phyloP scores from a whole-genome alignment of 176 grass and related monocot genomes.

The Raddia distichophylla region DNA sequence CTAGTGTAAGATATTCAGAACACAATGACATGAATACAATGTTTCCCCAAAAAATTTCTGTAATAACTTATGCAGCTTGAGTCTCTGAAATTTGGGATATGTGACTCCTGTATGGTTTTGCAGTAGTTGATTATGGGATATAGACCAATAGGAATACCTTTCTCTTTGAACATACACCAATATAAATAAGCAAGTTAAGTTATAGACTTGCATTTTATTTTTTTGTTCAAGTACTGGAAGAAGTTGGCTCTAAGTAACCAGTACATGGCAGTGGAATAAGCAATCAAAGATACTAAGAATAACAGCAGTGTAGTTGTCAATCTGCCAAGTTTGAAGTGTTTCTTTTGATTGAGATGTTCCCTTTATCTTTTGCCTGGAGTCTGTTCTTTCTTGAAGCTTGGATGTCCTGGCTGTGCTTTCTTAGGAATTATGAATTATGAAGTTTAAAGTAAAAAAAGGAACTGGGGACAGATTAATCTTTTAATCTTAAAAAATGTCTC shows the following conservation, averaged over 20 bases:
- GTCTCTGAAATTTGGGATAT: background rate
- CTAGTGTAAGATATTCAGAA: background rate
- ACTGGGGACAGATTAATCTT: background rate
- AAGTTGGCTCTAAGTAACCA: slow-evolving; percentile 18
- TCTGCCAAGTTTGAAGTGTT: background rate
- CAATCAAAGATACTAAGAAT: background rate
- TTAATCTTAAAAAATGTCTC: slow-evolving; percentile 1
- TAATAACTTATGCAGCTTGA: background rate
- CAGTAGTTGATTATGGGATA: background rate
- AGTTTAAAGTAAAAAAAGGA: background rate
- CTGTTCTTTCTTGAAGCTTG: slow-evolving; percentile 1
- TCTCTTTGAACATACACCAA: background rate
- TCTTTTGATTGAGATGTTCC: background rate
- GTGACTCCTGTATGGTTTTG: background rate
- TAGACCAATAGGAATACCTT: background rate
- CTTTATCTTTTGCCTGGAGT: background rate
- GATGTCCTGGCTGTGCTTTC: background rate
- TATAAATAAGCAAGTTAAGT: background rate
- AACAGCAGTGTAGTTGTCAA: background rate
- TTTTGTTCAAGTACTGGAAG: background rate
- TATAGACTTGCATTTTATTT: background rate
- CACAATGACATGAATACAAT: background rate
- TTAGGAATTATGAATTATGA: background rate
- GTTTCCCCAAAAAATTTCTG: background rate
- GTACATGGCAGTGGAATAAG: background rate